A percentile compares a stretch with the other conserved stretches of the same genome.
Conservation (phyloP, 2,329 filamentous ascomycete species). For the Paecilomyces formosus region DNA sequence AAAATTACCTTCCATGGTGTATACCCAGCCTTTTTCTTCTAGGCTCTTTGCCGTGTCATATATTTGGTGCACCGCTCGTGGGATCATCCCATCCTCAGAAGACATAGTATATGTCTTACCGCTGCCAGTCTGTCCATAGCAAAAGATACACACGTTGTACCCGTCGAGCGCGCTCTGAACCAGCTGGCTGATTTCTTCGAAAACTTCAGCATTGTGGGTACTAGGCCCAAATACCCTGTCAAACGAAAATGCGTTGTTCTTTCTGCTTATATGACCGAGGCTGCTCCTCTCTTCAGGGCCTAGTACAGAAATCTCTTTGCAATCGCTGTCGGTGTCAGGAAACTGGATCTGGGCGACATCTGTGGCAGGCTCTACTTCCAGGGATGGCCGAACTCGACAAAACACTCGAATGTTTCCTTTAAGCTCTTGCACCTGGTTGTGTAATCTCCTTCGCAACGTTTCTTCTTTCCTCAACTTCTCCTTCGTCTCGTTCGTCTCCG, state of each 20-base stretch:
- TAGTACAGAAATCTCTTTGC: constrained; percentile 75
- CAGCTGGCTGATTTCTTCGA: constrained; percentile 92
- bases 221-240: constrained; percentile 82
- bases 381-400: constrained; percentile 79
- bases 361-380: constrained; percentile 50
- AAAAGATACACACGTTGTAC: constrained; percentile 98
- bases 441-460: constrained; percentile 79
- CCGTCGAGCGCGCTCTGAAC: constrained; percentile 94
- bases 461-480: constrained; percentile 87
- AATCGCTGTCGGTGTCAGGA: constrained; percentile 71
- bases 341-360: constrained; percentile 68
- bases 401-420: constrained; percentile 99
- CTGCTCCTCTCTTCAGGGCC: constrained; percentile 80
- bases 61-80: constrained; percentile 84
- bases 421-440: constrained; percentile 96
- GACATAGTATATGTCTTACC: constrained; percentile 98
- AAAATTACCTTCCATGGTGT: constrained; percentile 90
- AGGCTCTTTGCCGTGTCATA: constrained; percentile 79
- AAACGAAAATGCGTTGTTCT: constrained; percentile 80
- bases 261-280: constrained; percentile 65
- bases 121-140: constrained; percentile 93
- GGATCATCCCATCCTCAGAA: constrained; percentile 85
- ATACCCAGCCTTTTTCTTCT: constrained; percentile 86
- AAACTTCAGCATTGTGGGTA: constrained; percentile 76
- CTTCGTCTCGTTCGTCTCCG: constrained; percentile 60